Base-by-base conservation (phyloP, 306 rosid genomes). In the Vigna mungo region DNA sequence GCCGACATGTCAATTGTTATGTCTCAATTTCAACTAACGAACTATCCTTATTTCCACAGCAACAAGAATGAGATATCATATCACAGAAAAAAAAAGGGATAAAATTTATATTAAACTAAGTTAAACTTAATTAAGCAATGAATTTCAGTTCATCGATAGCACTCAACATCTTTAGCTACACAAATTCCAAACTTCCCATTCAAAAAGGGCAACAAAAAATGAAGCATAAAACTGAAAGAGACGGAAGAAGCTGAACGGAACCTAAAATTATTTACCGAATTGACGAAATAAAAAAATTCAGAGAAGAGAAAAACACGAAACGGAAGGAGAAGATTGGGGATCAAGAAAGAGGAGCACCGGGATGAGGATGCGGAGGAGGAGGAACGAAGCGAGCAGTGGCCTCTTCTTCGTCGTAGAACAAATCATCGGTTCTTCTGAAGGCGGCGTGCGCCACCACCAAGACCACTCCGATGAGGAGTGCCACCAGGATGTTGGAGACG, bases 401-500 rank as follows among this genome's bases (percentile, higher is more conserved):
- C 49, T 80, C 86, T 71, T 88, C 97, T 75, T 88, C 88, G 13
- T 92, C 97, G 37, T 79, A 12, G 46, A 30, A 73, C 64, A 92
- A 83, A 62, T 90, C 87, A 6, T 86, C 89, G 2, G 87, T 90
- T 68, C 61, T 87, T 69, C 97, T 82, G 1, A 92, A 6, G 15
- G 63, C 88, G 20, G 89, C 97, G 89, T 90, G 96, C 27, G 52
- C 49, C 52, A 78, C 34, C 20, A 87, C 82, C 23, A 85, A 1
- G 21, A 81, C 87, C 5, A 13, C 86, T 11, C 79, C 89, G 17
- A 87, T 2, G 48, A 82, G 66, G 16, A 91, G 46, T 52, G 93
- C 88, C 34, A 78, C 18, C 62, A 88, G 13, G 44, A 91, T 84
- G 44, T 91, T 86, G 8, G 21, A 7, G n/a, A 86, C 66, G 9